phyloP scores from a whole-genome alignment of 805 yeast species.

The Lipomyces japonicus region DNA sequence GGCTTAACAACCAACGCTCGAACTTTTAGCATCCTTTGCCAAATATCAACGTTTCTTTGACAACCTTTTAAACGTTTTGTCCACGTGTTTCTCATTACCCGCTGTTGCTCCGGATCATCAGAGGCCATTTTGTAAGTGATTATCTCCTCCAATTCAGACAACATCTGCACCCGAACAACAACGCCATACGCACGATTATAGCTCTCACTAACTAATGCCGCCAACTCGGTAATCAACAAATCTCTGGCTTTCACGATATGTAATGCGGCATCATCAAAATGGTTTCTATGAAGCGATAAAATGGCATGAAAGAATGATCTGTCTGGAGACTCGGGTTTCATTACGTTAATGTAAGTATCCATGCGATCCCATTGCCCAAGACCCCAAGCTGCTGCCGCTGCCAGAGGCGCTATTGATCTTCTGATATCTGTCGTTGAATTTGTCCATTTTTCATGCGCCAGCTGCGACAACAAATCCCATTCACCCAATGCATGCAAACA shows the following conservation, averaged over 20 bases:
- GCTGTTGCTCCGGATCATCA: constrained; percentile 74
- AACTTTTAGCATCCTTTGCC: constrained; percentile 94
- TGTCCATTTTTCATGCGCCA: constrained; percentile 85
- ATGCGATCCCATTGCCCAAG: constrained; percentile 94
- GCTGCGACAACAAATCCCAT: constrained; percentile 86
- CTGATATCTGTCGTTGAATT: constrained; percentile 66
- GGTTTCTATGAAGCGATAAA: constrained; percentile 75
- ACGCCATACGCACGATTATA: constrained; percentile 96
- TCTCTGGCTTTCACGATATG: constrained; percentile 86
- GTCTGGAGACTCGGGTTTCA: constrained; percentile 91
- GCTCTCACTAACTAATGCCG: constrained; percentile 92
- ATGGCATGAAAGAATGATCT: constrained; percentile 93
- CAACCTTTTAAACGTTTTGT: constrained; percentile 87
- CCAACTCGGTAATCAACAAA: constrained; percentile 82
- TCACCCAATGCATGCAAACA: constrained; percentile 98
- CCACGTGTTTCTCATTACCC: constrained; percentile 86
- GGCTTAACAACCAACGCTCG: constrained; percentile 91
- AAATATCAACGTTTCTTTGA: constrained; percentile 95
- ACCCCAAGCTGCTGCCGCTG: constrained; percentile 99
- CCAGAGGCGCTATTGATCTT: constrained; percentile 88
- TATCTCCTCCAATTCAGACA: constrained; percentile 94
- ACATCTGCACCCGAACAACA: constrained; percentile 94
- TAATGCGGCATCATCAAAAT: constrained; percentile 72
- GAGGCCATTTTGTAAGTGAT: constrained; percentile 83
- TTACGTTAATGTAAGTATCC: constrained; percentile 84